Base-by-base conservation (phyloP, 257 asterid species). In the Ilex aquifolium region DNA sequence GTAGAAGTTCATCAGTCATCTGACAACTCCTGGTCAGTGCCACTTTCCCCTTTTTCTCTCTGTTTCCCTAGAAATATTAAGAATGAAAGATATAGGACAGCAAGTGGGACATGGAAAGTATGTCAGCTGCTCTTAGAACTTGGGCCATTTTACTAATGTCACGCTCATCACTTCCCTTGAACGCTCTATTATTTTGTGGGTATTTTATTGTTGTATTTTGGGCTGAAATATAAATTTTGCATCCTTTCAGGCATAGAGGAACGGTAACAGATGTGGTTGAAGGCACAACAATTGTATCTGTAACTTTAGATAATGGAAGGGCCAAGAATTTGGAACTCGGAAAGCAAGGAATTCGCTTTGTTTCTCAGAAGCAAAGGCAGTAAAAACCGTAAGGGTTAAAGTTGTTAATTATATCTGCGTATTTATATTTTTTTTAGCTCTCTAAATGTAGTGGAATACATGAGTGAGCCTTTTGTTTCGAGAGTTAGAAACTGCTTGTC, bases 1-100 rank as follows among this genome's bases (percentile, higher is more conserved):
- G 96, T 93, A 57, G 96, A 93, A 81, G 72, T 90, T 73, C 99
- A 90, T 80, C 90, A 87, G 64, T 74, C 94, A 8, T 80, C 96
- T 44, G 84, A 70, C 65, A 79, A 87, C 74, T 66, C 97, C 57
- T 90, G 99, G 99, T 88, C 57, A 69, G 88, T 72, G 50, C 65
- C 60, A 11, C 59, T 59, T 50, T 36, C 27, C 65, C 27, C 15
- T 36, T 31, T 53, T 21, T 7, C 11, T 53, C 10, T 14, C 31
- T 17, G 10, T 14, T 17, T 14, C 15, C 14, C 4, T 46, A 46
- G 4, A 14, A 46, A 10, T 14, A 46, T 2, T 10, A 11, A 46
- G 4, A 46, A 42, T 42, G 12, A 42, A 46, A 36, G 42, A 8
- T 8, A 36, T 36, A 36, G 42, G 42, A 36, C 5, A 36, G 7